Evolutionary conservation across 2,329 filamentous ascomycete species (phyloP).

Genomic region (Fusarium odoratissimum): DNA sequence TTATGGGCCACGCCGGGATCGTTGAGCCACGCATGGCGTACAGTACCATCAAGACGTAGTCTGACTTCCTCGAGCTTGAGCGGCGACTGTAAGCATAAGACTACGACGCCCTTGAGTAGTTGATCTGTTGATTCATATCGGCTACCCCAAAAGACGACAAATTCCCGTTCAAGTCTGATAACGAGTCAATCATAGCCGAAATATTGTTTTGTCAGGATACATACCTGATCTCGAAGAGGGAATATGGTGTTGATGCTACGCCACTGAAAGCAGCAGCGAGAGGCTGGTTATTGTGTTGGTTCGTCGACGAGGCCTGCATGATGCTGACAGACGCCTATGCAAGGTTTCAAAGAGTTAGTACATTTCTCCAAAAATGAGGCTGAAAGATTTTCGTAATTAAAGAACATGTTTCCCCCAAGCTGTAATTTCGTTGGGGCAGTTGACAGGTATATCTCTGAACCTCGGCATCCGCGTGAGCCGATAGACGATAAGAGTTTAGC

Average conservation of each 20-base stretch:
- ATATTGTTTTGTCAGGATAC: conserved; percentile 17
- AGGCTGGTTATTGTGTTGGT: neutral
- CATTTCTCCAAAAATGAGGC: neutral
- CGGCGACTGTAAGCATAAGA: conserved; percentile 76
- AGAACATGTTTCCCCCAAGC: neutral
- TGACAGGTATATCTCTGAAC: neutral
- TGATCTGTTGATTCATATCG: conserved; percentile 81
- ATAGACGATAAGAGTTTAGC: neutral
- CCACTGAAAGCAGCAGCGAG: neutral
- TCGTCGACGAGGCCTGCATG: conserved; percentile 10
- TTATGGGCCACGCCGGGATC: conserved; percentile 67
- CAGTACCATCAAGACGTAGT: conserved; percentile 75
- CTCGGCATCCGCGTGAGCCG: conserved; percentile 27
- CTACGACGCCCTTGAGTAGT: conserved; percentile 76
- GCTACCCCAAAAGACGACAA: conserved; percentile 79
- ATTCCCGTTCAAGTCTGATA: conserved; percentile 77
- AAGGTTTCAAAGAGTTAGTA: neutral
- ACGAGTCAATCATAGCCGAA: neutral
- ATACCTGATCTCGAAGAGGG: conserved; percentile 65
- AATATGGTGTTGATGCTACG: conserved; percentile 1
- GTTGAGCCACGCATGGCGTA: conserved; percentile 67
- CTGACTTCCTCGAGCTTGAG: conserved; percentile 78
- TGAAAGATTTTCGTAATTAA: neutral
- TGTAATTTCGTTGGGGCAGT: neutral
- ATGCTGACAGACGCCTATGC: neutral